These are phyloP conservation scores for Cercophora scortea DNA, from an alignment of 495 filamentous ascomycete genomes.

Conservation along the genomic window DNA sequence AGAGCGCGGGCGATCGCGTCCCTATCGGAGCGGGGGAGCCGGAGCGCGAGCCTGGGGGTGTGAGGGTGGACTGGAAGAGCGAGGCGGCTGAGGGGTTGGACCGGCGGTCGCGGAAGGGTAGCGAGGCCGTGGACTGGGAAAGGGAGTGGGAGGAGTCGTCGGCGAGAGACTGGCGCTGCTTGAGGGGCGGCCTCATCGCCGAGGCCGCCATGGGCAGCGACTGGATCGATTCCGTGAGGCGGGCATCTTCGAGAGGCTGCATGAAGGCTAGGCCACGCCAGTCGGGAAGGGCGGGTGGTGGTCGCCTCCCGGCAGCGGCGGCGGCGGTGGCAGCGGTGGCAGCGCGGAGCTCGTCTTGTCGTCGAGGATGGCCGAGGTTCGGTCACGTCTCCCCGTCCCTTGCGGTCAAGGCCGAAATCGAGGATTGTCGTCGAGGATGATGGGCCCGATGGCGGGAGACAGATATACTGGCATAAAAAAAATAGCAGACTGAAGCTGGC, in stretches of 20 bases:
- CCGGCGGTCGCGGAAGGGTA: conserved; percentile 36
- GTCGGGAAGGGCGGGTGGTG: no score
- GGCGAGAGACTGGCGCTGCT: conserved; percentile 28
- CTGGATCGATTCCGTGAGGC: conserved; percentile 29
- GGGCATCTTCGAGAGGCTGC: conserved; percentile 37
- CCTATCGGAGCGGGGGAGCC: conserved; percentile 46
- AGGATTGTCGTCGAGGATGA: no score
- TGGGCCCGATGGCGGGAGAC: no score
- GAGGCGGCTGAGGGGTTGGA: conserved; percentile 51
- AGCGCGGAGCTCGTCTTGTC: no score
- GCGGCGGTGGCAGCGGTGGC: no score
- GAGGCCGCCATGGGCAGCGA: conserved; percentile 35
- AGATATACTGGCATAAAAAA: no score
- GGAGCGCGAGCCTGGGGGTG: conserved; percentile 46
- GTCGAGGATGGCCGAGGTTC: no score
- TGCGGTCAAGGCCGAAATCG: no score
- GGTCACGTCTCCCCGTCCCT: no score
- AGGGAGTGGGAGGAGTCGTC: conserved; percentile 20
- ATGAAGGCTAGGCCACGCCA: conserved; percentile 20
- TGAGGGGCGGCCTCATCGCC: conserved; percentile 21
- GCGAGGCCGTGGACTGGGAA: conserved; percentile 34
- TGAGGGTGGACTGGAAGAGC: conserved; percentile 50
- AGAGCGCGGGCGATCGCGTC: conserved; percentile 46
- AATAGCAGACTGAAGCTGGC: no score
- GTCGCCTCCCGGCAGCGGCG: no score